Conservation (phyloP, 768 basidiomycete species). For the Trametes cinnabarina region DNA sequence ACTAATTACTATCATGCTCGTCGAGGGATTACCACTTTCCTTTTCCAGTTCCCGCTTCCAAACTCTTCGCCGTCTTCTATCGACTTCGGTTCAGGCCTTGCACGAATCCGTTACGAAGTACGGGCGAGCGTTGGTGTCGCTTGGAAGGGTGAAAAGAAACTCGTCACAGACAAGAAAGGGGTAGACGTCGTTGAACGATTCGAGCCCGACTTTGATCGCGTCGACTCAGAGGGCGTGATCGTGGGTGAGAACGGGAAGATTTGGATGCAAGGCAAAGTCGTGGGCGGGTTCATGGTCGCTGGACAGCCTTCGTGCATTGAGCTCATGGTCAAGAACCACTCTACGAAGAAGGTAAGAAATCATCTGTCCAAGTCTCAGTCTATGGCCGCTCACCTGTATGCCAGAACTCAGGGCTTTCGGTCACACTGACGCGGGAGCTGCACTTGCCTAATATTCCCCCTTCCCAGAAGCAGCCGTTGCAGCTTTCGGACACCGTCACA, state of each 20-base stretch:
- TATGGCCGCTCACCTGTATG: background rate
- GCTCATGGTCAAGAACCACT: conserved; percentile 80
- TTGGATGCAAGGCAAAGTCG: conserved; percentile 67
- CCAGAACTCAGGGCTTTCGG: conserved; percentile 66
- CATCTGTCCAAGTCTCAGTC: background rate
- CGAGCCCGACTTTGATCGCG: conserved; percentile 33
- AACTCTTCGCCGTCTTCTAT: conserved; percentile 66
- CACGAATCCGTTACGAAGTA: conserved; percentile 69
- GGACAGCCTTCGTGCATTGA: conserved; percentile 73
- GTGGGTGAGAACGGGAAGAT: conserved; percentile 80
- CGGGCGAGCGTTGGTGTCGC: conserved; percentile 67
- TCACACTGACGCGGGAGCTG: conserved; percentile 61
- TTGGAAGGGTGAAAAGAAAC: conserved; percentile 71
- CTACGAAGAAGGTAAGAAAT: conserved; percentile 72
- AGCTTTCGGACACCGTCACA: conserved; percentile 65
- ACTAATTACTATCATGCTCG: conserved; percentile 67
- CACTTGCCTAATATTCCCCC: conserved; percentile 46
- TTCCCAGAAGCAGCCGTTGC: conserved; percentile 47
- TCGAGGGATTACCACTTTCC: conserved; percentile 74
- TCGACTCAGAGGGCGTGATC: conserved; percentile 55
- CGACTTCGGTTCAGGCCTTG: conserved; percentile 66
- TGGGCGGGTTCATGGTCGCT: conserved; percentile 61
- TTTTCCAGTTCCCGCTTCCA: conserved; percentile 76
- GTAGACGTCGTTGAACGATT: conserved; percentile 64
- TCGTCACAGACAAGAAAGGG: conserved; percentile 61